Evolutionary conservation across 805 yeast species (phyloP).

Genomic region (Starmerella riodocensis): DNA sequence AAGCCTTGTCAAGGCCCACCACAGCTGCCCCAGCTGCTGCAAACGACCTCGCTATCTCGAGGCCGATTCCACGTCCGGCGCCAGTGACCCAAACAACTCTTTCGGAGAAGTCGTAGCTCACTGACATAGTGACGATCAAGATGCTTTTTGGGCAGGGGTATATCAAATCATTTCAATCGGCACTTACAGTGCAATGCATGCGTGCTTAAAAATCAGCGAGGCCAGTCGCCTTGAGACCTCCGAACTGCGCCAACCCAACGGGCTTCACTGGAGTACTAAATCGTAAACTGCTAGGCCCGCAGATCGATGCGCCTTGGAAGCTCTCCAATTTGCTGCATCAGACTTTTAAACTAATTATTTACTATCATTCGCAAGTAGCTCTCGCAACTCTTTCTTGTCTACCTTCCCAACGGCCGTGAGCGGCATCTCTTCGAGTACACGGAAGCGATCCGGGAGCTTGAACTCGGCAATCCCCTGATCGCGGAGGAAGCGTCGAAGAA

Average conservation of each 20-base stretch:
- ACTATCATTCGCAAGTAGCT: not conserved
- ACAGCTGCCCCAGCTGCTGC: conserved; percentile 9
- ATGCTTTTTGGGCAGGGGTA: too few relatives aligned
- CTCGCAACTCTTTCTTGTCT: conserved; percentile 11
- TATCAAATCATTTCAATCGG: too few relatives aligned
- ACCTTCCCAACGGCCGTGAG: conserved; percentile 16
- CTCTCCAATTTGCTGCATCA: too few relatives aligned
- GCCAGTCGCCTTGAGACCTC: too few relatives aligned
- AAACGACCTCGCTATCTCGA: conserved; percentile 5
- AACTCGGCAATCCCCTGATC: conserved; percentile 17
- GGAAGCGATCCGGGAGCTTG: conserved; percentile 14
- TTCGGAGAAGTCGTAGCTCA: conserved; percentile 4
- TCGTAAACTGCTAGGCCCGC: too few relatives aligned
- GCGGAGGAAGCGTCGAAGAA: conserved; percentile 10
- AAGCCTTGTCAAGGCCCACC: conserved; percentile 9
- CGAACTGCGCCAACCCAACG: too few relatives aligned
- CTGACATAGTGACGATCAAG: conserved; percentile 9
- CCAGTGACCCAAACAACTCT: conserved; percentile 11
- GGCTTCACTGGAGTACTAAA: too few relatives aligned
- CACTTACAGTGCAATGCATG: too few relatives aligned
- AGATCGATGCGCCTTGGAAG: too few relatives aligned
- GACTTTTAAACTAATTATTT: too few relatives aligned
- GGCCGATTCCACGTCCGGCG: conserved; percentile 15
- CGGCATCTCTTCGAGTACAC: conserved; percentile 11
- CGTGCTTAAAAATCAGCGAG: too few relatives aligned